phyloP scores from a whole-genome alignment of 2,329 filamentous ascomycete species.

The Penicillium fuscoglaucum region DNA sequence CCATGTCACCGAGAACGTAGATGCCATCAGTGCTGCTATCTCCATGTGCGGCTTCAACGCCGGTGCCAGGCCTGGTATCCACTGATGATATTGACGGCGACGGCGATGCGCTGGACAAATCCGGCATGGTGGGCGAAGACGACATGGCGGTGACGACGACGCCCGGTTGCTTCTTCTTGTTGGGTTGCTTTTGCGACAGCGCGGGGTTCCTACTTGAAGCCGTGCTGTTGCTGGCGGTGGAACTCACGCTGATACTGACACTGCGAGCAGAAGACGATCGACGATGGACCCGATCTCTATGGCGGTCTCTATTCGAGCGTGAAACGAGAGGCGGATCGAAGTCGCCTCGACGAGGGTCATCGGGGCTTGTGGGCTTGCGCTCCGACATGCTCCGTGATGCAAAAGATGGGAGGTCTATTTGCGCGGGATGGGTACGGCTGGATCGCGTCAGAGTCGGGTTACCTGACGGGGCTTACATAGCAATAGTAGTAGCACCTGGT shows the following conservation, averaged over 20 bases:
- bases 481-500: neutral
- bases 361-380: conserved; percentile 9
- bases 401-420: neutral
- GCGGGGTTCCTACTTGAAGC: conserved; percentile 5
- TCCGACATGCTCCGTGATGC: conserved; percentile 27
- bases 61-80: conserved; percentile 29
- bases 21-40: conserved; percentile 4
- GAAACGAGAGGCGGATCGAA: conserved; percentile 1
- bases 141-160: conserved; percentile 16
- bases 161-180: conserved; percentile 11
- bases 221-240: neutral
- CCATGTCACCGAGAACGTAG: conserved; percentile 24
- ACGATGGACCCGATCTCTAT: neutral
- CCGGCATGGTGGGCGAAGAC: conserved; percentile 31
- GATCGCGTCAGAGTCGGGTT: conserved; percentile 4
- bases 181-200: conserved; percentile 1
- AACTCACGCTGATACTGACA: conserved; percentile 6
- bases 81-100: conserved; percentile 34
- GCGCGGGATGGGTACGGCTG: conserved; percentile 1
- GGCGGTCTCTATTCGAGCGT: conserved; percentile 2
- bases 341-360: neutral
- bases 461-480: conserved; percentile 2
- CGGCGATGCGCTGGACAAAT: conserved; percentile 34
- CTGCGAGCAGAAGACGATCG: conserved; percentile 2
- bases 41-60: conserved; percentile 20